Conservation (phyloP, 345 rosid genomes). For the Isatis tinctoria region DNA sequence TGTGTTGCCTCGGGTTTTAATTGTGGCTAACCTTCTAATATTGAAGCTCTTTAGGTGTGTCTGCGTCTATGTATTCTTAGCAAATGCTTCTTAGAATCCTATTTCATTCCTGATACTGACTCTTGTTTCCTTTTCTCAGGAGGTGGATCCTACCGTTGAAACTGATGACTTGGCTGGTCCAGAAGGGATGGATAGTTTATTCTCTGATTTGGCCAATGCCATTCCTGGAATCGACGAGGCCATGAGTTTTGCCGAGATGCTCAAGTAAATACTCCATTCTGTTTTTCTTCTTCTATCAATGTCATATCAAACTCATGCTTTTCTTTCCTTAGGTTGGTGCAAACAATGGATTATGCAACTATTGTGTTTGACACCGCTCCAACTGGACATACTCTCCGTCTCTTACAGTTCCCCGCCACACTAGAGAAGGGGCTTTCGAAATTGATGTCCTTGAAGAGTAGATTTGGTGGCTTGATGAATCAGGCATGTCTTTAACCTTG, state of each 20-base stretch:
- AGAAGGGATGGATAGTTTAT: slow-evolving; percentile 87
- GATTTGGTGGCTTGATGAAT: slow-evolving; percentile 84
- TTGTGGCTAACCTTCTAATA: neutral
- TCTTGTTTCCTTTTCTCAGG: slow-evolving; percentile 42
- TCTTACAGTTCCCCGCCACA: slow-evolving; percentile 89
- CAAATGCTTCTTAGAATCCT: neutral
- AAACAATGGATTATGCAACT: slow-evolving; percentile 94
- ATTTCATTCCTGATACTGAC: neutral
- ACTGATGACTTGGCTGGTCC: slow-evolving; percentile 60
- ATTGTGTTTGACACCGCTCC: slow-evolving; percentile 99
- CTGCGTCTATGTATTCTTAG: neutral
- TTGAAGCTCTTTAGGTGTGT: neutral
- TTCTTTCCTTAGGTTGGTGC: slow-evolving; percentile 67
- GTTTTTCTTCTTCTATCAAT: neutral
- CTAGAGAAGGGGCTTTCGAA: slow-evolving; percentile 90
- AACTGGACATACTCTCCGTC: slow-evolving; percentile 95
- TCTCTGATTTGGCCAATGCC: slow-evolving; percentile 91
- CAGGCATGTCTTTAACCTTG: slow-evolving; percentile 55
- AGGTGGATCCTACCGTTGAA: slow-evolving; percentile 98
- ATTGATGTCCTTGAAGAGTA: slow-evolving; percentile 81
- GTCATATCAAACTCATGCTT: neutral
- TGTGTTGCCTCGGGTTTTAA: too few species aligned
- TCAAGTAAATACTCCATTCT: slow-evolving; percentile 51
- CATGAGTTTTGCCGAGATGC: slow-evolving; percentile 99
- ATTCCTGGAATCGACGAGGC: slow-evolving; percentile 99